phyloP scores from a whole-genome alignment of 2,329 filamentous ascomycete genomes.

The Sclerotiophoma versabilis region DNA sequence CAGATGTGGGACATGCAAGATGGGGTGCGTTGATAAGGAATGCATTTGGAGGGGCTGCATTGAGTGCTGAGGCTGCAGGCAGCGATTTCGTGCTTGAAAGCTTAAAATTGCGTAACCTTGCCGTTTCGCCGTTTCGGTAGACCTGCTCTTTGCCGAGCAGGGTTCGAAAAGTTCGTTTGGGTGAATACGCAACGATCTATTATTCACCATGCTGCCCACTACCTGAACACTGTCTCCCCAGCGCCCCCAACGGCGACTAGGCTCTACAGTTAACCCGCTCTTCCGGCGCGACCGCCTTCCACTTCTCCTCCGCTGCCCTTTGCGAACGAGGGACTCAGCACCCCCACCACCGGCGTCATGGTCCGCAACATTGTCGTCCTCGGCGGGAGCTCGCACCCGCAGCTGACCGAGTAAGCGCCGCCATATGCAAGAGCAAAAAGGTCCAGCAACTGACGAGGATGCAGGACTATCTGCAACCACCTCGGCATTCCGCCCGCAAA shows the following conservation, averaged over 20 bases:
- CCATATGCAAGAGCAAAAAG: neutral
- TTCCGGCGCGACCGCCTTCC: slow-evolving; percentile 10
- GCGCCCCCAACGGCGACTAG: slow-evolving; percentile 33
- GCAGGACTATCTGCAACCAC: slow-evolving; percentile 77
- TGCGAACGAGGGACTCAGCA: slow-evolving; percentile 10
- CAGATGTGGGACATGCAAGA: neutral
- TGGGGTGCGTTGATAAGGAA: slow-evolving; percentile 2
- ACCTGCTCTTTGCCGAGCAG: slow-evolving; percentile 21
- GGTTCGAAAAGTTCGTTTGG: slow-evolving; percentile 37
- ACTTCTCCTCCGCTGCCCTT: slow-evolving; percentile 14
- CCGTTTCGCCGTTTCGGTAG: slow-evolving; percentile 27
- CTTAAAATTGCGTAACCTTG: slow-evolving; percentile 29
- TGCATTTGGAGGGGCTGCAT: slow-evolving; percentile 3
- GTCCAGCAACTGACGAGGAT: slow-evolving; percentile 11
- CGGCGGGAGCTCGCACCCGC: slow-evolving; percentile 89
- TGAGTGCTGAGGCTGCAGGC: slow-evolving; percentile 14
- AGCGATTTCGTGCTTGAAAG: slow-evolving; percentile 30
- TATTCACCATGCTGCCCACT: slow-evolving; percentile 46
- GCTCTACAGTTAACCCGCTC: slow-evolving; percentile 14
- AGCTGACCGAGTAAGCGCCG: slow-evolving; percentile 69
- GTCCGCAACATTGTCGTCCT: slow-evolving; percentile 95
- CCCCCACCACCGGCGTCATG: slow-evolving; percentile 61
- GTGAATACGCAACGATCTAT: slow-evolving; percentile 25
- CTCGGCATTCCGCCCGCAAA: slow-evolving; percentile 86
- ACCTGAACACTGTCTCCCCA: slow-evolving; percentile 37